Percentiles rank a stretch among this genome's conserved stretches.
These are phyloP conservation scores for Striga asiatica DNA, from an alignment of 257 asterid genomes.

Conservation along the genomic window DNA sequence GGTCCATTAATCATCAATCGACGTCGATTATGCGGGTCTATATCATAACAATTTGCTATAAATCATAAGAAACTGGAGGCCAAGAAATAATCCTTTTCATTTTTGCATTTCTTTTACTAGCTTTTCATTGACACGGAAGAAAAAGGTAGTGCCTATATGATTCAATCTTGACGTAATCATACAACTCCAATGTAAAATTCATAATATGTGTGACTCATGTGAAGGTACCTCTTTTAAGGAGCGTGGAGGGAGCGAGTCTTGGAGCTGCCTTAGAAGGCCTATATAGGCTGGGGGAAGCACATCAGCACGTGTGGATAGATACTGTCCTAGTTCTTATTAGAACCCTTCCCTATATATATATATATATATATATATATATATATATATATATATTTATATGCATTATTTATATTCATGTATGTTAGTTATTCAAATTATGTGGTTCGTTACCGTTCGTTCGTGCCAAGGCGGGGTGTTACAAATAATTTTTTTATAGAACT, in stretches of 20 bases:
- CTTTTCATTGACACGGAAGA: neutral
- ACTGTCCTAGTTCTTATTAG: slow-evolving; percentile 96
- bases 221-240: slow-evolving; percentile 65
- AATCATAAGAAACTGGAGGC: neutral
- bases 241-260: slow-evolving; percentile 97
- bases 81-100: neutral
- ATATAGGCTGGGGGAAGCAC: slow-evolving; percentile 92
- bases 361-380: too few relatives aligned
- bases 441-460: too few relatives aligned
- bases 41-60: neutral
- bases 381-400: too few relatives aligned
- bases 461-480: too few relatives aligned
- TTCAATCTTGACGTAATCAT: neutral
- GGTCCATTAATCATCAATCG: slow-evolving; percentile 1
- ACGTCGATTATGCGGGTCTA: neutral
- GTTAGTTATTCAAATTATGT: too few relatives aligned
- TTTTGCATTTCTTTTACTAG: neutral
- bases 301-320: slow-evolving; percentile 96
- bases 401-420: too few relatives aligned
- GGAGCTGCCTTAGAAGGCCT: slow-evolving; percentile 73
- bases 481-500: too few relatives aligned
- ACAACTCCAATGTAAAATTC: neutral
- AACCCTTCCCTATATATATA: too few relatives aligned
- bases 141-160: neutral
- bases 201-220: neutral